These are phyloP conservation scores for Betula pendula DNA, from an alignment of 306 rosid genomes.

Conservation along the genomic window DNA sequence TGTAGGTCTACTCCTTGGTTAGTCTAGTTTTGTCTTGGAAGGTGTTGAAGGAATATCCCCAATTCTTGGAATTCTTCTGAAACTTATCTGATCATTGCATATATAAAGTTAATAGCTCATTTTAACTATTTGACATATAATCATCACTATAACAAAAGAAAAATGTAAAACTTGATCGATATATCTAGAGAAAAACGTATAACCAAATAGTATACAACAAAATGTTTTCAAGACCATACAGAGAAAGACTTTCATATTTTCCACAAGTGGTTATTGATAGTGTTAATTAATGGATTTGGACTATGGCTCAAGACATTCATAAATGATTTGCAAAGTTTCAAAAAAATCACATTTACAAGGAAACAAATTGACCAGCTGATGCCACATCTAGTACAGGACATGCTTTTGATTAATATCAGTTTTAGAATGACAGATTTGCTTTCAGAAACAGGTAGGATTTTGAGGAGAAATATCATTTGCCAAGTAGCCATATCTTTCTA, in stretches of 20 bases:
- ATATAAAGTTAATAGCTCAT: constrained; percentile 20
- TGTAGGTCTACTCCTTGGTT: no score
- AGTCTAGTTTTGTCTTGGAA: constrained; percentile 86
- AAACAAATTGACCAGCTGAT: neutral
- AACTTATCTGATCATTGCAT: constrained; percentile 91
- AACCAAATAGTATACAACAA: neutral
- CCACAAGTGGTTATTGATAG: no score
- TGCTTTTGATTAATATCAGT: neutral
- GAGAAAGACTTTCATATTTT: no score
- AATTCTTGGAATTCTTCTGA: constrained; percentile 87
- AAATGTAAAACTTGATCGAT: constrained; percentile 1
- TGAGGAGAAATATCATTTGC: neutral
- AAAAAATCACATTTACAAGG: neutral
- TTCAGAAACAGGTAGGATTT: neutral
- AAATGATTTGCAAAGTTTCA: neutral
- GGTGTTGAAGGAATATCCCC: constrained; percentile 98
- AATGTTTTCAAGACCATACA: no score
- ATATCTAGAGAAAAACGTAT: neutral
- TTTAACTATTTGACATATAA: constrained; percentile 15
- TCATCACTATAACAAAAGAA: constrained; percentile 2
- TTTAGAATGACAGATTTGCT: neutral
- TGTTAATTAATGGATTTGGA: no score
- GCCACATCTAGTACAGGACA: neutral
- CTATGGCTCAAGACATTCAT: neutral
- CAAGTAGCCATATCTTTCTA: neutral